Base-by-base conservation (phyloP, 768 basidiomycete genomes). In the Russula virescens region DNA sequence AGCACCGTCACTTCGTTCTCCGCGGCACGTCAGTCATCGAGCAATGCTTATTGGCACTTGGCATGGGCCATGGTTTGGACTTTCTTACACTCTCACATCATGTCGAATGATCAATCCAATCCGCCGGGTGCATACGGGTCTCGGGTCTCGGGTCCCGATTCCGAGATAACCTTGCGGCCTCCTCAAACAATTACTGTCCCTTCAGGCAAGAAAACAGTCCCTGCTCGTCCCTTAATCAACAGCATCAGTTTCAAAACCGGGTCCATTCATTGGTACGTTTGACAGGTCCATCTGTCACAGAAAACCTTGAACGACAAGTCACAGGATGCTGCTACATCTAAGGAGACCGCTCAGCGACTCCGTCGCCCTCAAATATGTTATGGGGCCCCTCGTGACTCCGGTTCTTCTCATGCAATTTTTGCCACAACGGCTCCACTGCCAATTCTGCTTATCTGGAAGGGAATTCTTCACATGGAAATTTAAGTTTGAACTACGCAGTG, bases 401-500 rank as follows among this genome's bases (percentile, higher is more conserved):
- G n/a, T n/a, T 51, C 23, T 43, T 46, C 47, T 23, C 21, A 46
- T n/a, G 35, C 50, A 34, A 52, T 3, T 40, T 60, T 55, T 25
- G 63, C 63, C 58, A 64, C 63, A 64, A 64, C 23, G 31, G 63
- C 58, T 45, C 58, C 53, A 40, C 58, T 50, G 26, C 56, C 25
- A 26, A 40, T 62, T 46, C 45, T 21, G 46, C 57, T 58, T 51
- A 62, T 58, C 50, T 31, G 25, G 46, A 58, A 48, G 31, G 7
- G 11, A 26, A 40, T 62, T 46, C 34, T 28, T 56, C 35, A 38
- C 25, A 25, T 53, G 57, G 50, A 47, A 58, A 58, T 28, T 54
- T 63, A 63, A 48, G 62, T 63, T 63, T 25, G 57, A 63, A 63
- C 62, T 63, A 58, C 53, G 60, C 53, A 58, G 31, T 63, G 56